Conservation (phyloP, 2,329 filamentous ascomycete genomes). For the Aspergillus pseudotamarii region DNA sequence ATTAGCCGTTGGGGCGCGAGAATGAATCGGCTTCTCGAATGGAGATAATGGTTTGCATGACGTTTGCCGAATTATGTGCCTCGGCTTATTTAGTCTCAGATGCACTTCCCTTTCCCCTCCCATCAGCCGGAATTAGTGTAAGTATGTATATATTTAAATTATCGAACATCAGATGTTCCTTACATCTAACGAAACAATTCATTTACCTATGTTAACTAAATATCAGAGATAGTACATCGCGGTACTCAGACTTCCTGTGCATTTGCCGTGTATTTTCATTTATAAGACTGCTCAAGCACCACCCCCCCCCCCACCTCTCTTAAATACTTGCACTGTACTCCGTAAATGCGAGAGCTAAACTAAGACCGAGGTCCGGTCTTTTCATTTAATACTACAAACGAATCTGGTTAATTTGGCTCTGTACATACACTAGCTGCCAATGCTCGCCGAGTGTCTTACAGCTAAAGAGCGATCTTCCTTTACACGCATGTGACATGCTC, state of each 20-base stretch:
- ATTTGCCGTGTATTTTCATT: background rate
- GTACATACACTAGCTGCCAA: background rate
- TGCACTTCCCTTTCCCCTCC: background rate
- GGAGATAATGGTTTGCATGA: constrained; percentile 34
- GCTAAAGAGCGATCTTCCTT: background rate
- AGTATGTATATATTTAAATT: background rate
- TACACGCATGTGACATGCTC: background rate
- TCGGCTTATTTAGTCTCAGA: constrained; percentile 31
- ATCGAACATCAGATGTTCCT: background rate
- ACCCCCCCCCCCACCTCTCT: background rate
- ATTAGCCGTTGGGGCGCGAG: constrained; percentile 20
- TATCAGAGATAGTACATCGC: background rate
- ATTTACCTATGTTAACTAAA: background rate
- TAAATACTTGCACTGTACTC: background rate
- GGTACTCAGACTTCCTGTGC: background rate
- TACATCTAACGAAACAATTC: background rate
- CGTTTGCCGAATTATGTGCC: constrained; percentile 40
- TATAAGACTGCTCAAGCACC: background rate
- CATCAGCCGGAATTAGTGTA: background rate
- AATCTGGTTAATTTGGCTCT: background rate
- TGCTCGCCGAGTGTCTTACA: background rate
- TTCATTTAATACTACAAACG: background rate
- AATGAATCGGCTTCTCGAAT: constrained; percentile 33
- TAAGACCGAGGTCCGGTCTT: background rate
- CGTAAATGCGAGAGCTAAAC: background rate